A percentile compares a stretch with the other conserved stretches of the same genome.
Conservation (phyloP, 2,329 filamentous ascomycete species). For the Sporothrix variecibatus region DNA sequence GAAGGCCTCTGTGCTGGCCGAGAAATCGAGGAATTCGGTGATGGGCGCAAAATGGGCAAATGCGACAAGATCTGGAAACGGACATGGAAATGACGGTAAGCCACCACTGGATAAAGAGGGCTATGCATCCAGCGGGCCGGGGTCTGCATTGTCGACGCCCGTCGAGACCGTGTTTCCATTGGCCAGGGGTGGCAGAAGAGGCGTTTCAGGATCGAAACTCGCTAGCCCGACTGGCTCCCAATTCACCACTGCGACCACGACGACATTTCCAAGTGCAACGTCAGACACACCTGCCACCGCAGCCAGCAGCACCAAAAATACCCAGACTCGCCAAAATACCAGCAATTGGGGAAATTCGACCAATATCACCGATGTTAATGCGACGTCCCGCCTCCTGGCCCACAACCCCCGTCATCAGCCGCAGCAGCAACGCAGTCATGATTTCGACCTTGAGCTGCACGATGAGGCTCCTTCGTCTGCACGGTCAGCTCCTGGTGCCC, state of each 20-base stretch:
- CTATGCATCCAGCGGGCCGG: conserved; percentile 34
- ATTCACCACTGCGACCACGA: conserved; percentile 37
- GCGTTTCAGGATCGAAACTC: conserved; percentile 51
- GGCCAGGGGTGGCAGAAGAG: conserved; percentile 41
- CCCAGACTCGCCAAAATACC: not conserved
- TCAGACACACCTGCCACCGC: conserved; percentile 35
- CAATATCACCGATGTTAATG: conserved; percentile 45
- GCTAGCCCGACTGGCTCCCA: conserved; percentile 32
- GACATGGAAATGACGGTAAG: conserved; percentile 21
- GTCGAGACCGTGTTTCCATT: conserved; percentile 41
- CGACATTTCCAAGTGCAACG: conserved; percentile 41
- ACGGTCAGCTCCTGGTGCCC: not conserved
- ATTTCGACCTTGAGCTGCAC: not conserved
- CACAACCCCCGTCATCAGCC: conserved; percentile 27
- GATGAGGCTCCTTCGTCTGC: conserved; percentile 14
- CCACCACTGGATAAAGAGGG: conserved; percentile 33
- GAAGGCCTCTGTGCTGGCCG: conserved; percentile 18
- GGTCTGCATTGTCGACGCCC: conserved; percentile 41
- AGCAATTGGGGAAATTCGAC: not conserved
- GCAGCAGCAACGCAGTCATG: conserved; percentile 29
- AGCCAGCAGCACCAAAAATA: not conserved
- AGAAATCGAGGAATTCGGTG: conserved; percentile 22
- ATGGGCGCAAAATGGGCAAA: conserved; percentile 30
- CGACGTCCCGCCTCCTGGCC: conserved; percentile 33
- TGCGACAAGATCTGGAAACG: conserved; percentile 4